These are phyloP conservation scores for Hordeum vulgare DNA, from an alignment of 176 grass and related monocot genomes.

Conservation along the genomic window DNA sequence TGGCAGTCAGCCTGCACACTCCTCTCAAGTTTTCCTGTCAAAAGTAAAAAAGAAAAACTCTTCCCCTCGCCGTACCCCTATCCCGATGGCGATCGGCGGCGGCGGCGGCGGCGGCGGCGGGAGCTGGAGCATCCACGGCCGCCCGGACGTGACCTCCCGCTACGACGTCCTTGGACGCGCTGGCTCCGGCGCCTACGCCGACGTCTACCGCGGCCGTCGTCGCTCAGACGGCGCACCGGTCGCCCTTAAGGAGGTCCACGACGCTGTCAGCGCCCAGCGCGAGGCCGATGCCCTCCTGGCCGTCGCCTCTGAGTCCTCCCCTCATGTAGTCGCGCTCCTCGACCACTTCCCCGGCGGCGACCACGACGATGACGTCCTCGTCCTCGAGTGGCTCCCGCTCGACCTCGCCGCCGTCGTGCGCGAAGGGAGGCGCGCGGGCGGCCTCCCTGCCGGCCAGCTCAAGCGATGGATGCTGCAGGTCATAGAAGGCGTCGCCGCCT, in stretches of 20 bases:
- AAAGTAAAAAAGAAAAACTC: not conserved
- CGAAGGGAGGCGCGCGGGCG: constrained; percentile 26
- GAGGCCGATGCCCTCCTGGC: constrained; percentile 78
- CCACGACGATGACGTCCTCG: constrained; percentile 78
- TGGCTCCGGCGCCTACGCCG: constrained; percentile 83
- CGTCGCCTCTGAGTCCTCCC: constrained; percentile 24
- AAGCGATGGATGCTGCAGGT: constrained; percentile 94
- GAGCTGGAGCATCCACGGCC: constrained; percentile 91
- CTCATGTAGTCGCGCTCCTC: constrained; percentile 61
- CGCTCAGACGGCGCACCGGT: constrained; percentile 64
- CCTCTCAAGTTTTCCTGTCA: not conserved
- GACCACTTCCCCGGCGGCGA: constrained; percentile 72
- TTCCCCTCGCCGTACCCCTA: not conserved
- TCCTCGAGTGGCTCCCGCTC: constrained; percentile 77
- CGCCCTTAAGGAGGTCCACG: constrained; percentile 93
- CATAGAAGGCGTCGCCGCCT: constrained; percentile 63
- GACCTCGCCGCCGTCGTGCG: constrained; percentile 56
- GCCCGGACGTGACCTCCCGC: constrained; percentile 51
- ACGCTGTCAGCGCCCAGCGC: constrained; percentile 67
- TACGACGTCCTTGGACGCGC: constrained; percentile 79
- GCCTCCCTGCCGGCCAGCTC: constrained; percentile 36
- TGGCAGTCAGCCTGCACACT: not conserved
- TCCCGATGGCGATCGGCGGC: constrained; percentile 36
- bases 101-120: constrained; percentile 19
- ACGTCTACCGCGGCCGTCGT: constrained; percentile 86